Evolutionary conservation across 75 land plant species (phyloP).

Genomic region (Cunninghamia lanceolata): DNA sequence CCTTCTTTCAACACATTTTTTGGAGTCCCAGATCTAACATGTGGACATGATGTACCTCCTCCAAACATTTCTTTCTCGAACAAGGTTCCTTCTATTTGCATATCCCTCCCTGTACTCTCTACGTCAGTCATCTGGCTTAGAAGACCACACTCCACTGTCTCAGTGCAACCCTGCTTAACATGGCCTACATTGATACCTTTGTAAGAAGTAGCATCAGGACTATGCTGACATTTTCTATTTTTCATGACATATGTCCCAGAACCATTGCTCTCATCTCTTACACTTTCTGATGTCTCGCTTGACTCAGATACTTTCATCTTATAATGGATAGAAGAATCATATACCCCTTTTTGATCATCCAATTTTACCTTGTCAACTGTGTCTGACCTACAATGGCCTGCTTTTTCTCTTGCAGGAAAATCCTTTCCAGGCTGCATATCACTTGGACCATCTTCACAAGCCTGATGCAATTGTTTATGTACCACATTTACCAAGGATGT

Average conservation of each 20-base stretch:
- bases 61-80: constrained; percentile 7
- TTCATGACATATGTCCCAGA: background rate
- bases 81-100: background rate
- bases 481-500: background rate
- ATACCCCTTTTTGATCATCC: background rate
- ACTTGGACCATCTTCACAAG: background rate
- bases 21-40: background rate
- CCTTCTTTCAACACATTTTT: background rate
- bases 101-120: background rate
- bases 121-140: background rate
- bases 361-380: background rate
- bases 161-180: background rate
- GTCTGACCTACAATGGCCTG: background rate
- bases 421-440: background rate
- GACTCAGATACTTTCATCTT: background rate
- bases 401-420: background rate
- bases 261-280: background rate
- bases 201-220: background rate
- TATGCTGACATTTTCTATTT: background rate
- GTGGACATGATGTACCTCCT: background rate
- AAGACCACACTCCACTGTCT: background rate
- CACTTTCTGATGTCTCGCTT: background rate
- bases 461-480: background rate
- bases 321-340: background rate
- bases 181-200: background rate